A percentile compares a stretch with the other conserved stretches of the same genome.
Evolutionary conservation across 2,329 filamentous ascomycete species (phyloP).

Genomic region (Metarhizium sp.): DNA sequence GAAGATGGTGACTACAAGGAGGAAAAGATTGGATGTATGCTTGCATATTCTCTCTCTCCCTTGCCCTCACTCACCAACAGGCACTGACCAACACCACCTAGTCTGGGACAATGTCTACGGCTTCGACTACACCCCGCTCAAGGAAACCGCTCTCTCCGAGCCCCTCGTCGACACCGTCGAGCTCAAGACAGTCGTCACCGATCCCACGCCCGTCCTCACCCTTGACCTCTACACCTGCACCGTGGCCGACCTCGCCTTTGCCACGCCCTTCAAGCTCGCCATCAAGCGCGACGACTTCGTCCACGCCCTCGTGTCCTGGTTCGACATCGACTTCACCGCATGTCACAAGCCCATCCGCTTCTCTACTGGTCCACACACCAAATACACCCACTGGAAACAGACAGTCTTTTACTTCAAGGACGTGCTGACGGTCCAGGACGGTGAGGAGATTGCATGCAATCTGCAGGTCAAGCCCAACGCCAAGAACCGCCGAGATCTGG

Average conservation of each 20-base stretch:
- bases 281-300: conserved; percentile 87
- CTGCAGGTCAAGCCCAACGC: conserved; percentile 81
- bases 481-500: conserved; percentile 90
- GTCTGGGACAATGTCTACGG: conserved; percentile 99
- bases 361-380: conserved; percentile 94
- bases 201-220: conserved; percentile 74
- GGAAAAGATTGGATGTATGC: conserved; percentile 97
- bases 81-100: conserved; percentile 24
- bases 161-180: conserved; percentile 97
- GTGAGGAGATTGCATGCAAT: conserved; percentile 66
- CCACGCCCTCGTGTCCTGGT: conserved; percentile 95
- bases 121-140: conserved; percentile 92
- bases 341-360: conserved; percentile 98
- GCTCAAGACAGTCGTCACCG: conserved; percentile 91
- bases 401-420: conserved; percentile 97
- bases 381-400: conserved; percentile 99
- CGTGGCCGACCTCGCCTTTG: conserved; percentile 74
- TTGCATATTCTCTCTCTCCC: not conserved
- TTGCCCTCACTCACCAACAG: not conserved
- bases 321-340: conserved; percentile 96
- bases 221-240: conserved; percentile 92
- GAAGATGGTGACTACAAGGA: conserved; percentile 99
- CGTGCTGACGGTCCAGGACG: conserved; percentile 81
- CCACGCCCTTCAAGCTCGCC: conserved; percentile 63
- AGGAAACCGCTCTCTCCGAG: conserved; percentile 86